Conservation (phyloP, 2,329 filamentous ascomycete genomes). For the Botrytis fragariae region DNA sequence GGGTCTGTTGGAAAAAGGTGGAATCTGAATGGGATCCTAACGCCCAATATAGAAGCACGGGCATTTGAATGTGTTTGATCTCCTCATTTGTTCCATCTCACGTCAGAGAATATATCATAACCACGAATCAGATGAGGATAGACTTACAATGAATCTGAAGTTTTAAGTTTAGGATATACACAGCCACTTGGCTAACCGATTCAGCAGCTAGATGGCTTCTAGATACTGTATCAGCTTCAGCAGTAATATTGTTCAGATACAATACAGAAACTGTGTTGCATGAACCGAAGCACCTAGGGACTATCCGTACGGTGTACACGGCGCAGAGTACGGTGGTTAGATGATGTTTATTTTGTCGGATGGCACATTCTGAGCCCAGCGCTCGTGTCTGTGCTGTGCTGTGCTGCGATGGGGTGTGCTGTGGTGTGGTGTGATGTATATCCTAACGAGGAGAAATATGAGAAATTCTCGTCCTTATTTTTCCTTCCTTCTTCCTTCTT, state of each 20-base stretch:
- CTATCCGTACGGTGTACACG: neutral
- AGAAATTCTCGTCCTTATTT: neutral
- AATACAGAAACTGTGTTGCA: slow-evolving; percentile 13
- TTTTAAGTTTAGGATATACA: slow-evolving; percentile 9
- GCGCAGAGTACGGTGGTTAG: neutral
- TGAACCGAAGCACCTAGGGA: slow-evolving; percentile 10
- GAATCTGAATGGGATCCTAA: neutral
- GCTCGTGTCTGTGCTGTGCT: neutral
- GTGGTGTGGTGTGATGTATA: neutral
- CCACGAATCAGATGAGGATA: slow-evolving; percentile 6
- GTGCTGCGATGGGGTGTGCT: neutral
- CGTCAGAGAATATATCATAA: slow-evolving; percentile 15
- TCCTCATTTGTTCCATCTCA: slow-evolving; percentile 20
- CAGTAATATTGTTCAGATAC: slow-evolving; percentile 9
- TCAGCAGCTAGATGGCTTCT: neutral
- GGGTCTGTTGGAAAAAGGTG: slow-evolving; percentile 8
- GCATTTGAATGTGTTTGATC: slow-evolving; percentile 12
- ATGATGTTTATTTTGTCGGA: slow-evolving; percentile 7
- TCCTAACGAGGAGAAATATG: neutral
- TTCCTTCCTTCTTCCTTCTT: neutral
- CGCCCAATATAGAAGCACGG: slow-evolving; percentile 17
- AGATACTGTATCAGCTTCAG: neutral
- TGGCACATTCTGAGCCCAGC: neutral
- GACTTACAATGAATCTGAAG: slow-evolving; percentile 13
- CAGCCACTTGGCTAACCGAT: slow-evolving; percentile 1